Evolutionary conservation across 2,329 filamentous ascomycete species (phyloP).

Genomic region (Neodidymelliopsis sp.): DNA sequence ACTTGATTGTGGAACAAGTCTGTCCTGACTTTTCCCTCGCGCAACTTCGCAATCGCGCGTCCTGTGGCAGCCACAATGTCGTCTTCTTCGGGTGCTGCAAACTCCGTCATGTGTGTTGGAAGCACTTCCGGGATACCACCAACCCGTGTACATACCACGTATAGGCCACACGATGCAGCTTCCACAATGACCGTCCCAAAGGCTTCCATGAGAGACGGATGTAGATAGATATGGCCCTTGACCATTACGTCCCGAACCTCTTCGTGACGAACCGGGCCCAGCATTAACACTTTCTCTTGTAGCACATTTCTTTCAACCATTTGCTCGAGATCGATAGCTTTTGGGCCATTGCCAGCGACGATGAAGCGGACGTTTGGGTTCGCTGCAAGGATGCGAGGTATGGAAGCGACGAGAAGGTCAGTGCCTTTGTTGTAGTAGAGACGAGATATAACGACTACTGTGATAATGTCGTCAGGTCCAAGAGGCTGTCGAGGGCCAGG

Average conservation of each 20-base stretch:
- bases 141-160: slow-evolving; percentile 95
- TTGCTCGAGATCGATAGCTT: slow-evolving; percentile 96
- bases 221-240: slow-evolving; percentile 92
- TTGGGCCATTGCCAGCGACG: slow-evolving; percentile 93
- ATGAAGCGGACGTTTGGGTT: slow-evolving; percentile 96
- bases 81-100: slow-evolving; percentile 95
- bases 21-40: slow-evolving; percentile 85
- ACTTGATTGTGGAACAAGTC: slow-evolving; percentile 97
- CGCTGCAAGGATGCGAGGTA: slow-evolving; percentile 86
- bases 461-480: slow-evolving; percentile 85
- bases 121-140: slow-evolving; percentile 97
- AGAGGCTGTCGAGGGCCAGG: slow-evolving; percentile 71
- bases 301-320: slow-evolving; percentile 96
- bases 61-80: slow-evolving; percentile 90
- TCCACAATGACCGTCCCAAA: slow-evolving; percentile 99
- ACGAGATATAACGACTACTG: slow-evolving; percentile 95
- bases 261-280: slow-evolving; percentile 92
- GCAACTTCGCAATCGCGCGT: slow-evolving; percentile 84
- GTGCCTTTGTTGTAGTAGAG: slow-evolving; percentile 99
- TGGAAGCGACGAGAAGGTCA: slow-evolving; percentile 93
- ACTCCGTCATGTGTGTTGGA: slow-evolving; percentile 95
- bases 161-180: slow-evolving; percentile 92
- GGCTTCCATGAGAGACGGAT: slow-evolving; percentile 93
- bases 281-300: slow-evolving; percentile 90
- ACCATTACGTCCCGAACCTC: slow-evolving; percentile 98